These are phyloP conservation scores for Rhynchosporium agropyri DNA, from an alignment of 2,329 filamentous ascomycete genomes.

Conservation along the genomic window DNA sequence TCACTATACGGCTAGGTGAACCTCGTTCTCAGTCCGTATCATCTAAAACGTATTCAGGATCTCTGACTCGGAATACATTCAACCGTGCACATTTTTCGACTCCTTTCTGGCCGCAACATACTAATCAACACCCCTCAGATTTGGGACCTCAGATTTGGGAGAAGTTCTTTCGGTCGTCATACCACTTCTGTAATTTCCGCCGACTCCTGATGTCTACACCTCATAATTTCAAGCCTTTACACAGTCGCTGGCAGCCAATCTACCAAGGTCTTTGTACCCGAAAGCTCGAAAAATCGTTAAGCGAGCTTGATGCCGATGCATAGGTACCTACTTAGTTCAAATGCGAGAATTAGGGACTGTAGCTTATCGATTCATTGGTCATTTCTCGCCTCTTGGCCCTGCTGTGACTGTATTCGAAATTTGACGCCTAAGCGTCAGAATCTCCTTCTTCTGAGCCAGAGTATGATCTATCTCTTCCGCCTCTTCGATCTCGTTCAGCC, in stretches of 20 bases:
- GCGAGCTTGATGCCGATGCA: constrained; percentile 14
- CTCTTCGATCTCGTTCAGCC: neutral
- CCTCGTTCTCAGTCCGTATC: neutral
- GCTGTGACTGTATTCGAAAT: neutral
- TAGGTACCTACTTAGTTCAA: neutral
- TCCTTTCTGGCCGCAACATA: constrained; percentile 14
- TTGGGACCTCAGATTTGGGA: constrained; percentile 10
- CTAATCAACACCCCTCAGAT: constrained; percentile 9
- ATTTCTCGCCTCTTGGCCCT: neutral
- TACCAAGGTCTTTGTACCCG: constrained; percentile 5
- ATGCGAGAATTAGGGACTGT: constrained; percentile 14
- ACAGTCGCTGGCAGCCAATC: constrained; percentile 16
- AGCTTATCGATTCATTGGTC: neutral
- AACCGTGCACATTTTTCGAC: constrained; percentile 4
- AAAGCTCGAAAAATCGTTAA: constrained; percentile 13
- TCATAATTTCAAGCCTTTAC: constrained; percentile 11
- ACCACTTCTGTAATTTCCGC: constrained; percentile 14
- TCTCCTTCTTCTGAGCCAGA: neutral
- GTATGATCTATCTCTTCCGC: neutral
- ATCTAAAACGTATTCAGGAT: neutral
- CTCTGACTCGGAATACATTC: constrained; percentile 2
- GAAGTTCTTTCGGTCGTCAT: constrained; percentile 3
- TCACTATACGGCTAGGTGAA: too few species aligned
- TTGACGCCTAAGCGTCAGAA: constrained; percentile 6
- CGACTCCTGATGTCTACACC: neutral